A percentile compares a stretch with the other conserved stretches of the same genome.
phyloP scores from a whole-genome alignment of 2,329 filamentous ascomycete species.

The Hirsutella thompsonii region DNA sequence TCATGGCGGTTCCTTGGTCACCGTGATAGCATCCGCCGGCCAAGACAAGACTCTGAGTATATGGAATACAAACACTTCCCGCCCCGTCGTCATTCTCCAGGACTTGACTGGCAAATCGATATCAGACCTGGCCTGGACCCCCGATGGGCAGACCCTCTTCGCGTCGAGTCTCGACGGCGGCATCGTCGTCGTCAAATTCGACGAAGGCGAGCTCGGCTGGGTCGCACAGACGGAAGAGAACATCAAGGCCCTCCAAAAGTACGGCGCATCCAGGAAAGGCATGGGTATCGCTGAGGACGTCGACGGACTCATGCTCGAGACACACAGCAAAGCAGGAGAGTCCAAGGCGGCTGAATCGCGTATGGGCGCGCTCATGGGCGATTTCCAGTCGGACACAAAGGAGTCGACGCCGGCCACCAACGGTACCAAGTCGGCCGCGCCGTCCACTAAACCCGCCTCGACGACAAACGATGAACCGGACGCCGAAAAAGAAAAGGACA shows the following conservation, averaged over 20 bases:
- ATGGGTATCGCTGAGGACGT: slow-evolving; percentile 89
- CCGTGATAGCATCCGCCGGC: slow-evolving; percentile 90
- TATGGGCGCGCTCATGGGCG: slow-evolving; percentile 98
- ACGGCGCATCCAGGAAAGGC: slow-evolving; percentile 74
- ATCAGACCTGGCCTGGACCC: slow-evolving; percentile 87
- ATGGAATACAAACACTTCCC: slow-evolving; percentile 93
- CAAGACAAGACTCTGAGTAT: slow-evolving; percentile 94
- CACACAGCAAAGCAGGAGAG: slow-evolving; percentile 84
- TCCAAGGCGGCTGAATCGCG: slow-evolving; percentile 80
- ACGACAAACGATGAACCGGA: slow-evolving; percentile 26
- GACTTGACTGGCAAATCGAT: slow-evolving; percentile 86
- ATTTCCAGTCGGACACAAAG: slow-evolving; percentile 48
- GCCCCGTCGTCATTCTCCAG: slow-evolving; percentile 81
- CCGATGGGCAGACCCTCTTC: slow-evolving; percentile 78
- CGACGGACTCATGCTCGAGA: slow-evolving; percentile 75
- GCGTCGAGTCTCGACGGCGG: slow-evolving; percentile 81
- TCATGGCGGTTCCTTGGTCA: slow-evolving; percentile 46
- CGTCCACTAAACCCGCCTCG: slow-evolving; percentile 20
- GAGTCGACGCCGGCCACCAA: slow-evolving; percentile 33
- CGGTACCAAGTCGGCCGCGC: slow-evolving; percentile 30
- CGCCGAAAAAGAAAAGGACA: slow-evolving; percentile 19
- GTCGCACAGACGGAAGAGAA: slow-evolving; percentile 80
- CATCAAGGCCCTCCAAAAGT: slow-evolving; percentile 84
- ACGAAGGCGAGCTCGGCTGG: slow-evolving; percentile 79
- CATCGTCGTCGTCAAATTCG: slow-evolving; percentile 71